phyloP scores from a whole-genome alignment of 1,139 yeast genomes.

The Blastobotrys aristatus region DNA sequence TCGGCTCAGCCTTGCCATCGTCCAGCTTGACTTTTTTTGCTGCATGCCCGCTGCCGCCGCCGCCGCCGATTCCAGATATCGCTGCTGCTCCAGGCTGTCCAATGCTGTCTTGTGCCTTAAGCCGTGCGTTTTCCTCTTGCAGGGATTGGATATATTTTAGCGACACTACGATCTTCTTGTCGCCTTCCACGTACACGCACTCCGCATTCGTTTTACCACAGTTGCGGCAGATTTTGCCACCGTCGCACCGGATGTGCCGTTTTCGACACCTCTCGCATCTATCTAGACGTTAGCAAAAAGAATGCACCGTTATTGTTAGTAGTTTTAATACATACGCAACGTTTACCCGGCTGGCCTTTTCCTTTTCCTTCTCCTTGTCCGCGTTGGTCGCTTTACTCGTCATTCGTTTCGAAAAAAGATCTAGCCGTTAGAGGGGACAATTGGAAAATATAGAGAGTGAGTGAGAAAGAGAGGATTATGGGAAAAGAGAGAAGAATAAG shows the following conservation, averaged over 20 bases:
- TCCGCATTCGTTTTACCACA: constrained; percentile 54
- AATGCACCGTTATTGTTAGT: not conserved
- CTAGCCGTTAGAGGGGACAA: no score
- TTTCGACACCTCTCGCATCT: constrained; percentile 65
- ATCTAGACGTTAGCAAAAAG: not conserved
- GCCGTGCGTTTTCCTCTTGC: constrained; percentile 48
- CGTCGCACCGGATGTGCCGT: constrained; percentile 76
- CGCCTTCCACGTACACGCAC: constrained; percentile 76
- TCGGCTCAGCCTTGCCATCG: constrained; percentile 7
- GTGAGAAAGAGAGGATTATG: not conserved
- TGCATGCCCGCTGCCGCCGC: constrained; percentile 1
- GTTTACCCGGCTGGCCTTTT: constrained; percentile 11
- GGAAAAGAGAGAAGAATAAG: not conserved
- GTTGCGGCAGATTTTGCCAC: constrained; percentile 70
- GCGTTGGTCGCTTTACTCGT: not conserved
- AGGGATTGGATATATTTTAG: constrained; percentile 64
- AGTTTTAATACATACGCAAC: constrained; percentile 12
- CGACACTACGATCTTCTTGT: constrained; percentile 71
- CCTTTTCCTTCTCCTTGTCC: no score
- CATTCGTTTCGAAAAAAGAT: not conserved
- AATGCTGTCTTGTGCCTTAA: constrained; percentile 8
- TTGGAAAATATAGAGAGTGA: not conserved
- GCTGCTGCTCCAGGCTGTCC: no score
- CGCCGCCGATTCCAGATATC: no score
- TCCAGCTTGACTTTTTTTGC: constrained; percentile 1